Percentiles rank a stretch among this genome's conserved stretches.
These are phyloP conservation scores for Echites panduratus DNA, from an alignment of 257 asterid species.

Conservation along the genomic window DNA sequence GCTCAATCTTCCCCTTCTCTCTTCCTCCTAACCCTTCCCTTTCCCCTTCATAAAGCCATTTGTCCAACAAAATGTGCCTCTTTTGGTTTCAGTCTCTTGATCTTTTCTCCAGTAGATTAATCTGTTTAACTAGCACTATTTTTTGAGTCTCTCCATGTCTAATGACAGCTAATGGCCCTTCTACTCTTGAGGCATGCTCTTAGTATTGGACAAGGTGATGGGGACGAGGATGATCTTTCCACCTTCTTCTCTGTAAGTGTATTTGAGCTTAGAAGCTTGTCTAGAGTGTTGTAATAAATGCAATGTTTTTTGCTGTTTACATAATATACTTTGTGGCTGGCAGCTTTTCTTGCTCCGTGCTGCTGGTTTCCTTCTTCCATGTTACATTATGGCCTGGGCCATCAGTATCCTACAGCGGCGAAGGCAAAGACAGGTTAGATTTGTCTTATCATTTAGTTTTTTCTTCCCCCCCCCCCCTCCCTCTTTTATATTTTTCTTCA, in stretches of 20 bases:
- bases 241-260: conserved; percentile 41
- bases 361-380: conserved; percentile 43
- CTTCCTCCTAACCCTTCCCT: background rate
- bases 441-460: background rate
- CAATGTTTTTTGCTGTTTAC: background rate
- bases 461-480: too few species aligned
- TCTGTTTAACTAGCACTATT: background rate
- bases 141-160: background rate
- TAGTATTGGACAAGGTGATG: conserved; percentile 33
- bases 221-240: conserved; percentile 40
- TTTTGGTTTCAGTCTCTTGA: background rate
- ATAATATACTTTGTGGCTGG: conserved; percentile 12
- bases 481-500: background rate
- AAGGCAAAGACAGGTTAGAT: conserved; percentile 45
- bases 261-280: background rate
- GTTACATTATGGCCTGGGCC: conserved; percentile 49
- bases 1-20: background rate
- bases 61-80: background rate
- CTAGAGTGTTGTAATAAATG: background rate
- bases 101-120: background rate
- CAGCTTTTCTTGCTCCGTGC: conserved; percentile 51
- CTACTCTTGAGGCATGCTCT: conserved; percentile 48
- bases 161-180: conserved; percentile 42
- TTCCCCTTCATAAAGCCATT: background rate
- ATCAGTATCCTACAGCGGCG: conserved; percentile 44